Evolutionary conservation across 164 flowering plant species (phyloP).

Genomic region (Aristolochia californica): DNA sequence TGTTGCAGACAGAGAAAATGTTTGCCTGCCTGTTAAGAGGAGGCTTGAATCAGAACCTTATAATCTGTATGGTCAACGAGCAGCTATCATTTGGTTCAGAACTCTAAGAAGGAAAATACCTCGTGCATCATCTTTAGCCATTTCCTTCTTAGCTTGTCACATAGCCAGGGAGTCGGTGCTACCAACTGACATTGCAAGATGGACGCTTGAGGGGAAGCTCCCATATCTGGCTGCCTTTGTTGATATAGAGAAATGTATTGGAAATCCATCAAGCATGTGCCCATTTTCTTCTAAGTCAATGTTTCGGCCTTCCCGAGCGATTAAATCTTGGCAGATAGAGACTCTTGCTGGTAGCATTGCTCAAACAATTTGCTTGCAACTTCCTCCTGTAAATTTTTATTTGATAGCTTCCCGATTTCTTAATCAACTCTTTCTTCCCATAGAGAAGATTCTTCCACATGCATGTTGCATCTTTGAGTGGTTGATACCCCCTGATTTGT

Average conservation of each 20-base stretch:
- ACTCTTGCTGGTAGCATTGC: slow-evolving; percentile 62
- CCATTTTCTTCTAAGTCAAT: slow-evolving; percentile 49
- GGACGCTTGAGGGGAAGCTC: slow-evolving; percentile 83
- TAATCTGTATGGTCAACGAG: slow-evolving; percentile 43
- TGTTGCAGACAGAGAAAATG: slow-evolving; percentile 29
- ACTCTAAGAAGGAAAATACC: slow-evolving; percentile 49
- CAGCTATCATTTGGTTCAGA: slow-evolving; percentile 49
- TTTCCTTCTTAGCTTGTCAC: slow-evolving; percentile 78
- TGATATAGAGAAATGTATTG: slow-evolving; percentile 46
- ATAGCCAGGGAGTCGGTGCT: slow-evolving; percentile 62
- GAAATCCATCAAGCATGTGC: slow-evolving; percentile 33
- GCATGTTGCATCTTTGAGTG: slow-evolving; percentile 60
- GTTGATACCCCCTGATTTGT: slow-evolving; percentile 79
- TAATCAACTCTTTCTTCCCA: slow-evolving; percentile 44
- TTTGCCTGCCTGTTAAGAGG: slow-evolving; percentile 9
- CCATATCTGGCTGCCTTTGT: slow-evolving; percentile 66
- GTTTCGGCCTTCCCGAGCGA: slow-evolving; percentile 51
- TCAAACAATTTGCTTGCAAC: slow-evolving; percentile 41
- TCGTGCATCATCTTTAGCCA: slow-evolving; percentile 40
- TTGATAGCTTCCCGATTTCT: slow-evolving; percentile 61
- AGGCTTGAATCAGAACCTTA: slow-evolving; percentile 33
- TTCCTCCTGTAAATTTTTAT: slow-evolving; percentile 83
- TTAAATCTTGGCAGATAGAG: slow-evolving; percentile 50
- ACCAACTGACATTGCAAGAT: slow-evolving; percentile 63
- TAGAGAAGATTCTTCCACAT: slow-evolving; percentile 46